A percentile compares a stretch with the other conserved stretches of the same genome.
These are phyloP conservation scores for Astrothelium subdiscretum DNA, from an alignment of 495 filamentous ascomycete genomes.

Conservation along the genomic window DNA sequence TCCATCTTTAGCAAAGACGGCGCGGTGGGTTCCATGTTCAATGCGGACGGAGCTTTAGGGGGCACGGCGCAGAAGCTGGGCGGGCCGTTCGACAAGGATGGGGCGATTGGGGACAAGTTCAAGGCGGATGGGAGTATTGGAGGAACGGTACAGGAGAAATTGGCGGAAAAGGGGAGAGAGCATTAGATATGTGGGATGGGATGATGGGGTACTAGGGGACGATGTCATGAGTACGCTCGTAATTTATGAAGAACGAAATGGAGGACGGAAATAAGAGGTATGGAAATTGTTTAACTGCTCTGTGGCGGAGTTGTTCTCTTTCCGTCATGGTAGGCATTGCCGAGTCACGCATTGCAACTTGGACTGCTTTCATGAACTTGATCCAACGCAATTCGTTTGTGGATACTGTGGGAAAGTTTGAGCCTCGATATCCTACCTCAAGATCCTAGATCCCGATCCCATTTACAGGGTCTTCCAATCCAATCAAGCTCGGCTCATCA, in stretches of 20 bases:
- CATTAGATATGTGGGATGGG: background rate
- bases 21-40: constrained; percentile 9
- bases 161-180: constrained; percentile 20
- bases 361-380: background rate
- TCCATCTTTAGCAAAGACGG: constrained; percentile 8
- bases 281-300: background rate
- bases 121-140: constrained; percentile 30
- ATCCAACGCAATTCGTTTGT: background rate
- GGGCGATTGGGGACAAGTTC: constrained; percentile 35
- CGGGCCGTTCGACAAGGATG: constrained; percentile 40
- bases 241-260: background rate
- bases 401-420: background rate
- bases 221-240: background rate
- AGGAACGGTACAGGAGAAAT: constrained; percentile 32
- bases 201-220: background rate
- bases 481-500: constrained; percentile 12
- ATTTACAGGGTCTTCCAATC: constrained; percentile 12
- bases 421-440: background rate
- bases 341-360: background rate
- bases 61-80: constrained; percentile 40
- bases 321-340: background rate
- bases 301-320: background rate
- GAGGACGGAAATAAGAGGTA: background rate
- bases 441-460: constrained; percentile 5
- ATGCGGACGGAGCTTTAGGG: constrained; percentile 40